Conservation (phyloP, 148 eudicot genomes). For the Rhododendron williamsianum region DNA sequence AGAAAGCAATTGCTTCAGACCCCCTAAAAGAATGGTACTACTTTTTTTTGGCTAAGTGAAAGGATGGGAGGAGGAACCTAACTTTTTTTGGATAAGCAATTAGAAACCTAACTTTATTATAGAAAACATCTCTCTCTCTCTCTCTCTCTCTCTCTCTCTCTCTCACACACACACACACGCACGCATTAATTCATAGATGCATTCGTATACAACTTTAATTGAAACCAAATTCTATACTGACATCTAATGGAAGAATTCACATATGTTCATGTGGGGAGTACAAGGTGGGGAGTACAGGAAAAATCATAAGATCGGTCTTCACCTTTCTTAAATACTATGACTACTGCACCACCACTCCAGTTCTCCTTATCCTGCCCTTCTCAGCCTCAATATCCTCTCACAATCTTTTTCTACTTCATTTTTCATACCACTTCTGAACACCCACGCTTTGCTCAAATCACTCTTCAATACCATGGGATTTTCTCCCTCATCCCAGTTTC, state of each 20-base stretch:
- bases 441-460: background rate
- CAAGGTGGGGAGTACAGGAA: background rate
- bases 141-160: too few relatives aligned
- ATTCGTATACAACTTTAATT: conserved; percentile 1
- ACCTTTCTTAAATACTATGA: conserved; percentile 16
- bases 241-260: conserved; percentile 12
- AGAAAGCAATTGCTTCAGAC: too few relatives aligned
- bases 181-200: background rate
- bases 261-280: background rate
- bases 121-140: too few relatives aligned
- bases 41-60: too few relatives aligned
- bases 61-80: too few relatives aligned
- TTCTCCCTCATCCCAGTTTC: background rate
- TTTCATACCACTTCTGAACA: background rate
- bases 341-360: conserved; percentile 13
- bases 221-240: background rate
- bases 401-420: conserved; percentile 5
- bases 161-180: background rate
- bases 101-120: too few relatives aligned
- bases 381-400: conserved; percentile 19
- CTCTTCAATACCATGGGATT: background rate
- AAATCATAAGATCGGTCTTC: conserved; percentile 15
- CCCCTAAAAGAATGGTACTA: too few relatives aligned
- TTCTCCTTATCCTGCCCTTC: conserved; percentile 18
- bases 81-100: too few relatives aligned